Evolutionary conservation across 148 eudicot genomes (phyloP).

Genomic region (Camellia sinensis): DNA sequence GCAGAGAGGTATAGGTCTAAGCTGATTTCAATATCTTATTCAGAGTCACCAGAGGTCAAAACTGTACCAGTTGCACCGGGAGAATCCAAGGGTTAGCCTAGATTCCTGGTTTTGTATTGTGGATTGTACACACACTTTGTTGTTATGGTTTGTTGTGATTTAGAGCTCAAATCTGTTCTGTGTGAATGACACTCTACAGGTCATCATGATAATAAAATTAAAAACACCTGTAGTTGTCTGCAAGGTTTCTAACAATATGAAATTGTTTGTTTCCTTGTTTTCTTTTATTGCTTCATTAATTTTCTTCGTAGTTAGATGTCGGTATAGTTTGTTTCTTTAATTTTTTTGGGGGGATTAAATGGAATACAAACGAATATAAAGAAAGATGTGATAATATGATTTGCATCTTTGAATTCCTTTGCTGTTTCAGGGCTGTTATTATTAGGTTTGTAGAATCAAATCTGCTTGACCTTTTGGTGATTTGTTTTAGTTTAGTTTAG

Average conservation of each 20-base stretch:
- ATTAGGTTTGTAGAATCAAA: background rate
- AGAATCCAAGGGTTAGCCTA: slow-evolving; percentile 20
- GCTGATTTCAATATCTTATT: slow-evolving; percentile 42
- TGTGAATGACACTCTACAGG: background rate
- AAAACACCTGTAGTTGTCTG: background rate
- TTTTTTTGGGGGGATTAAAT: background rate
- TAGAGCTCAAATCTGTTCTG: background rate
- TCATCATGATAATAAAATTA: background rate
- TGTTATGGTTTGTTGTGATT: slow-evolving; percentile 11
- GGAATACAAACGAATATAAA: too few relatives aligned
- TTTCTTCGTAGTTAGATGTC: background rate
- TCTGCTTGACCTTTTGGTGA: background rate
- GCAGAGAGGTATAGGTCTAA: slow-evolving; percentile 34
- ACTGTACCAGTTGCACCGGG: slow-evolving; percentile 21
- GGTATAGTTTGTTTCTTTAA: background rate
- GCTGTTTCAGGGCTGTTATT: background rate
- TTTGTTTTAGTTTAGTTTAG: too few relatives aligned
- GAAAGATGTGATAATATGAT: background rate
- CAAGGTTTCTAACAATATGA: background rate
- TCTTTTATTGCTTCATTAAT: background rate
- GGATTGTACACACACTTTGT: background rate
- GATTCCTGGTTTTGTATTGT: background rate
- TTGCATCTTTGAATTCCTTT: background rate
- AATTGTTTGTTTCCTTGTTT: background rate
- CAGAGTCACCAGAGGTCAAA: slow-evolving; percentile 31